A percentile compares a stretch with the other conserved stretches of the same genome.
Evolutionary conservation across 257 asterid genomes (phyloP).

Genomic region (Solanum chiquidenum): DNA sequence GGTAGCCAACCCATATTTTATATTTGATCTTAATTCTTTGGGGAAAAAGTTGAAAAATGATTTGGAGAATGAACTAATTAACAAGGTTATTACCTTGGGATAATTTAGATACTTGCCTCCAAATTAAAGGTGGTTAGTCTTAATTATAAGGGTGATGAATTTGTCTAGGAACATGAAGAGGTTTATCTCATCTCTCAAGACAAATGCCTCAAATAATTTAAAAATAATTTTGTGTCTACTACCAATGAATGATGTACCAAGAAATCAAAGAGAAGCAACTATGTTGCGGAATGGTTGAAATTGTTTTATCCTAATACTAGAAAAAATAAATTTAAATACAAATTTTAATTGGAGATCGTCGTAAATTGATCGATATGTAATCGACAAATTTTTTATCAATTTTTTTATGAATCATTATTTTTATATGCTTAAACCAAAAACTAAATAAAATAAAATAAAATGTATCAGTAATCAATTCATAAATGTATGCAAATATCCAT

Average conservation of each 20-base stretch:
- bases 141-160: neutral
- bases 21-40: too few species aligned
- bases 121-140: neutral
- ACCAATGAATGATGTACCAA: neutral
- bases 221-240: neutral
- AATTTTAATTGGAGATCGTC: neutral
- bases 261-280: neutral
- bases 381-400: too few species aligned
- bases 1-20: too few species aligned
- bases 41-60: too few species aligned
- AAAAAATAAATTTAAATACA: neutral
- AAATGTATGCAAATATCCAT: neutral
- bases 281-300: neutral
- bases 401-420: neutral
- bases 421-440: neutral
- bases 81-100: too few species aligned
- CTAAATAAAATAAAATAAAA: neutral
- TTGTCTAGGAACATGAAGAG: neutral
- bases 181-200: neutral
- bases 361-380: too few species aligned
- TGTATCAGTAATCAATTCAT: neutral
- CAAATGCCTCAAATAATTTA: neutral
- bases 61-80: too few species aligned
- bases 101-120: neutral
- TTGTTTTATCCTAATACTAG: neutral